Conservation (phyloP, 2,329 filamentous ascomycete genomes). For the Ophiostoma fasciatum region DNA sequence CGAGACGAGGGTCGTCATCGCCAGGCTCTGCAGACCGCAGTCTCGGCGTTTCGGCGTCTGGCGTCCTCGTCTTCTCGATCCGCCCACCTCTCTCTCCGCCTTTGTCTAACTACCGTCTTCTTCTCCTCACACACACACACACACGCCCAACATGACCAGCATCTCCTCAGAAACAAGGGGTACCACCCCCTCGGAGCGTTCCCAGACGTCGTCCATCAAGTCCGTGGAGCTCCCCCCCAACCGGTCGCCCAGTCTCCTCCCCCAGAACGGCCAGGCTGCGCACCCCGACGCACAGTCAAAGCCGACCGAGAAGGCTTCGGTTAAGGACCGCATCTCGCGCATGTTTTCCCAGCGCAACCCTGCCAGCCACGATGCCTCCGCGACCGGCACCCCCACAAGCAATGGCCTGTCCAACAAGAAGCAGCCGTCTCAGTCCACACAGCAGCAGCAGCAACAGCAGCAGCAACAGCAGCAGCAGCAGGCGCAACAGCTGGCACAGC, state of each 20-base stretch:
- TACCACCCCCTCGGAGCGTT: slow-evolving; percentile 28
- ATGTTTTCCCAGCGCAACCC: slow-evolving; percentile 39
- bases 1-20: no score
- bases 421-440: no score
- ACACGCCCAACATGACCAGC: slow-evolving; percentile 18
- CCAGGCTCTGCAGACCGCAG: no score
- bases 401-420: background rate
- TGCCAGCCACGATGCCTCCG: slow-evolving; percentile 11
- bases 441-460: slow-evolving; percentile 9
- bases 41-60: no score
- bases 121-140: no score
- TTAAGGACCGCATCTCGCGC: slow-evolving; percentile 49
- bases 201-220: slow-evolving; percentile 34
- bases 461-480: slow-evolving; percentile 7
- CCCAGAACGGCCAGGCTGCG: slow-evolving; percentile 22
- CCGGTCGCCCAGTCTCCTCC: slow-evolving; percentile 24
- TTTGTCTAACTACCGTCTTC: no score
- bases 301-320: slow-evolving; percentile 39
- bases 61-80: no score
- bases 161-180: slow-evolving; percentile 17
- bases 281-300: slow-evolving; percentile 20
- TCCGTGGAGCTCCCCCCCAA: slow-evolving; percentile 27
- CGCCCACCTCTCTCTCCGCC: background rate
- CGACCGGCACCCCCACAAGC: slow-evolving; percentile 12
- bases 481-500: background rate